phyloP scores from a whole-genome alignment of 2,329 filamentous ascomycete species.

The Cordyceps fumosorosea region DNA sequence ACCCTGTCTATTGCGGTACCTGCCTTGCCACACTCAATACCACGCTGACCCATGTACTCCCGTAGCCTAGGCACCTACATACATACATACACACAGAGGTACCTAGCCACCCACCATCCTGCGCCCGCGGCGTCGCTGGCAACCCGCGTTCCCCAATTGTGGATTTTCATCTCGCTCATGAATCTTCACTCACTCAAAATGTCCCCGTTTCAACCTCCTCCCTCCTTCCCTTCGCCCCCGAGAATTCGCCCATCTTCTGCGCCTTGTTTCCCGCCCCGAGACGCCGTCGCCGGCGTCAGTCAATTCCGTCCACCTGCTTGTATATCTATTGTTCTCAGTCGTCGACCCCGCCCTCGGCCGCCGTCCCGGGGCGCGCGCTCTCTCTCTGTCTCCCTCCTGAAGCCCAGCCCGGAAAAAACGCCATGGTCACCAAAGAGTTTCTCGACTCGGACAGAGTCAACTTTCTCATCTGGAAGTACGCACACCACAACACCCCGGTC shows the following conservation, averaged over 20 bases:
- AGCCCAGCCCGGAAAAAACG: slow-evolving; percentile 13
- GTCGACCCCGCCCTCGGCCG: neutral
- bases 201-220: slow-evolving; percentile 14
- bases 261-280: slow-evolving; percentile 3
- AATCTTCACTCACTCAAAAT: slow-evolving; percentile 25
- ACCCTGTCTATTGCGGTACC: neutral
- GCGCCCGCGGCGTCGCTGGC: neutral
- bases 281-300: neutral
- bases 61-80: too few relatives aligned
- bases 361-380: slow-evolving; percentile 11
- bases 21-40: neutral
- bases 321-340: neutral
- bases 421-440: slow-evolving; percentile 51
- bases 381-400: neutral
- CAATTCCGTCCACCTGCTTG: neutral
- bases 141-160: slow-evolving; percentile 16
- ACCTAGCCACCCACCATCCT: neutral
- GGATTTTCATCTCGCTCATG: slow-evolving; percentile 30
- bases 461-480: slow-evolving; percentile 66
- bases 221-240: slow-evolving; percentile 16
- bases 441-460: slow-evolving; percentile 63
- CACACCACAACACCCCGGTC: slow-evolving; percentile 25
- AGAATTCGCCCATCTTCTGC: slow-evolving; percentile 2
- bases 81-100: too few relatives aligned
- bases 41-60: too few relatives aligned